Base-by-base conservation (phyloP, 805 yeast species). In the Dipodascus geniculatus region DNA sequence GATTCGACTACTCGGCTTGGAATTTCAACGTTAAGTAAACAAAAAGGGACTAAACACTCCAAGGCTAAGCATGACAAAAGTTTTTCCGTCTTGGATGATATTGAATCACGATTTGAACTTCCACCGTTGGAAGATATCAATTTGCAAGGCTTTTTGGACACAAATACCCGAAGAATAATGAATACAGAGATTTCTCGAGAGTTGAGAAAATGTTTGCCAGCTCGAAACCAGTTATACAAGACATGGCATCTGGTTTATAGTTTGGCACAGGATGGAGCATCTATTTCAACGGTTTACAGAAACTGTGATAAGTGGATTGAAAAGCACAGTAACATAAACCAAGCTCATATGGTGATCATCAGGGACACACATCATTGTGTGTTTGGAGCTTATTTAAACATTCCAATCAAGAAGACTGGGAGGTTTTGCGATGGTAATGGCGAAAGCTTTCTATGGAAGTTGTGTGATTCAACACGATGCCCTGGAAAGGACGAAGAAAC, bases 221-320 rank as follows among this genome's bases (percentile, higher is more conserved):
- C 87, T 2, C 73, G 97, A 49, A 71, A 86, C 42, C 96, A 88
- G 65, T 72, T 91, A 22, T 79, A 79, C 56, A 82, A 84, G 42
- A 76, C 77, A 3, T 93, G 98, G 99, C 68, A 75, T 3, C 67
- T 93, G 51, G 67, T 82, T 1, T 91, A 90, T 65, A 83, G 93
- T n/a, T 68, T 87, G 56, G 97, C 90, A 60, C 96, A 88, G 66
- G 87, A 89, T 65, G 99, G 99, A 0, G 83, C 95, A 0, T 86
- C 96, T 0, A 67, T 91, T 53, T 81, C 78, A 55, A 89, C 98
- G 0, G 68, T 93, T 17, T 91, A 90, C 19, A 38, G 44, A 38
- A 38, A 17, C 17, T 38, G 44, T 17, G 20, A 38, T 3, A 14
- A 38, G 6, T 38, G 51, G 50, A 53, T 42, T 53, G 48, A 51